A percentile compares a stretch with the other conserved stretches of the same genome.
Conservation (phyloP, 768 basidiomycete species). For the Termitomyces sp. region DNA sequence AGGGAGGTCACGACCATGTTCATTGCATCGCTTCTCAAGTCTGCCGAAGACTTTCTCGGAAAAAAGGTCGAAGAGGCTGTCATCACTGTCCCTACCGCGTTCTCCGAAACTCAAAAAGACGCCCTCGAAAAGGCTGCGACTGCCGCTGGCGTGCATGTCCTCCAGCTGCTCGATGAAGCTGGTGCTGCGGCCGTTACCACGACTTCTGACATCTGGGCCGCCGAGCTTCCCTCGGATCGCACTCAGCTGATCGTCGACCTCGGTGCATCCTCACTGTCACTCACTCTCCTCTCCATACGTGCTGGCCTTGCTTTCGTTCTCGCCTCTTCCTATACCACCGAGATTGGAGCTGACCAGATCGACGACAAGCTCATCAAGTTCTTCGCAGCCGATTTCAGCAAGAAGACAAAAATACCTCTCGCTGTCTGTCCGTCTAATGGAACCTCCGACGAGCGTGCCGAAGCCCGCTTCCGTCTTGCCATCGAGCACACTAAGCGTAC, state of each 20-base stretch:
- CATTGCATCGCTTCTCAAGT: slow-evolving; percentile 76
- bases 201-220: slow-evolving; percentile 37
- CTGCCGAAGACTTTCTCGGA: slow-evolving; percentile 89
- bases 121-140: slow-evolving; percentile 71
- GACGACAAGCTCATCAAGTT: slow-evolving; percentile 82
- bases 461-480: slow-evolving; percentile 89
- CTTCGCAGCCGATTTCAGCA: slow-evolving; percentile 94
- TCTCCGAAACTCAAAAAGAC: slow-evolving; percentile 57
- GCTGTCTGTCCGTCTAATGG: slow-evolving; percentile 55
- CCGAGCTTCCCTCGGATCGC: slow-evolving; percentile 48
- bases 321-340: slow-evolving; percentile 40
- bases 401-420: slow-evolving; percentile 83
- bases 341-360: slow-evolving; percentile 63
- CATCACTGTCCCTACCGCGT: slow-evolving; percentile 75
- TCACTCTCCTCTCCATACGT: slow-evolving; percentile 68
- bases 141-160: slow-evolving; percentile 75
- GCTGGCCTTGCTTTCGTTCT: slow-evolving; percentile 69
- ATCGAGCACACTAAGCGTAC: slow-evolving; percentile 95
- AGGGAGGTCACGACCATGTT: slow-evolving; percentile 83
- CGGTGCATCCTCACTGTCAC: slow-evolving; percentile 65
- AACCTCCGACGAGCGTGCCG: slow-evolving; percentile 69
- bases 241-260: slow-evolving; percentile 80
- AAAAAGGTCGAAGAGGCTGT: slow-evolving; percentile 75
- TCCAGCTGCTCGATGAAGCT: slow-evolving; percentile 85
- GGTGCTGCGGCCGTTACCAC: slow-evolving; percentile 67